phyloP scores from a whole-genome alignment of 2,329 filamentous ascomycete genomes.

The Leptosphaerulina australis region DNA sequence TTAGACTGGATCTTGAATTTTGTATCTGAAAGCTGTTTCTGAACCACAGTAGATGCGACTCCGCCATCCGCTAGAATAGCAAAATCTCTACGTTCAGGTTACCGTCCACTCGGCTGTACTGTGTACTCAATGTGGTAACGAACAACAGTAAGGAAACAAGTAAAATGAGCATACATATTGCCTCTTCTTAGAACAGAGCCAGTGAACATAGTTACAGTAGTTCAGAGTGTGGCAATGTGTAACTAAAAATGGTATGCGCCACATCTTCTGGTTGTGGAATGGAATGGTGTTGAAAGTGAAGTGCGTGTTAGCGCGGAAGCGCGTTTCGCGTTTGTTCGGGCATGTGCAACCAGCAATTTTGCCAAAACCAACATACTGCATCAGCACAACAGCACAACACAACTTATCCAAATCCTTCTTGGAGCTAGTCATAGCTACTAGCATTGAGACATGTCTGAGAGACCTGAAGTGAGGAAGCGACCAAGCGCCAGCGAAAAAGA shows the following conservation, averaged over 20 bases:
- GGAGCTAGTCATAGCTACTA: too few relatives aligned
- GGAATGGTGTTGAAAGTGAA: background rate
- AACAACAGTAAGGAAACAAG: too few relatives aligned
- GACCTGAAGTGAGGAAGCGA: conserved; percentile 41
- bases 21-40: background rate
- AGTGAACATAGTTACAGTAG: too few relatives aligned
- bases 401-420: background rate
- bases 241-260: too few relatives aligned
- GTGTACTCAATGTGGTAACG: background rate
- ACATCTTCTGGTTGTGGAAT: too few relatives aligned
- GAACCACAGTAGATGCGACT: background rate
- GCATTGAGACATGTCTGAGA: conserved; percentile 27
- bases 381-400: conserved; percentile 6
- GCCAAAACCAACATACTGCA: conserved; percentile 3
- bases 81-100: background rate
- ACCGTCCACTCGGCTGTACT: background rate
- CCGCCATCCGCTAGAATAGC: background rate
- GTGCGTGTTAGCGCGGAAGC: conserved; percentile 44
- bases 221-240: too few relatives aligned
- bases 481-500: conserved; percentile 49
- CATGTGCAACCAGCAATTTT: conserved; percentile 17
- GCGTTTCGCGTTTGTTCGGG: conserved; percentile 29
- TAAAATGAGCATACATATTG: too few relatives aligned
- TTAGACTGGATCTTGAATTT: background rate
- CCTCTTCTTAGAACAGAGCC: too few relatives aligned